Evolutionary conservation across 352 stramenopile species (phyloP), one percentile per base, ranked within the genome.

Genomic region (Pythium phragmitis): DNA sequence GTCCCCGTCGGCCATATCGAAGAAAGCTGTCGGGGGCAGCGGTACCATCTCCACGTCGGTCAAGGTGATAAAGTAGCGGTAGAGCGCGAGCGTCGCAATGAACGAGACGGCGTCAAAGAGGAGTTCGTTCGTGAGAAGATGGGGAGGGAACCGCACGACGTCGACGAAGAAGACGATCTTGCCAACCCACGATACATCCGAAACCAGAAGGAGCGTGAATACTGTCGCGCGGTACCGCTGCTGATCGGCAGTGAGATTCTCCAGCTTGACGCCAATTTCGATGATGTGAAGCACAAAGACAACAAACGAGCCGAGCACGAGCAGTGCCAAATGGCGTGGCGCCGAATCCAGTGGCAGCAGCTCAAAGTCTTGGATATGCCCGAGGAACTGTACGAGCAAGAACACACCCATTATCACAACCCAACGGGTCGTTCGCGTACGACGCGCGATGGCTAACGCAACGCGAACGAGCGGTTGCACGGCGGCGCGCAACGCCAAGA

Each of bases 1-100:
- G 42, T 84, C 73, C 14, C 75, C 82, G 7, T 73, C 79, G 2
- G 69, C 76, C 9, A 70, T 73, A 13, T 78, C 80, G 49, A 93
- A 93, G 66, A 91, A 90, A n/a, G 85, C 85, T 1, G 74, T 85
- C 19, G 85, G 85, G 4, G 85, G 85, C 33, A 89, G 65, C 9
- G 85, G 85, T 34, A 82, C 57, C 85, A 92, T 94, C 19, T 73
- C 65, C 14, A 77, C 72, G 34, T 89, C 70, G 26, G 74, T 80
- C 26, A 86, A 46, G 28, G 69, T 74, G 51, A 79, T 69, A 36
- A 79, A 55, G 55, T 87, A 88, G 14, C 68, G 69, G 17, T 75
- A 72, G 12, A 86, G 28, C 13, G 60, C 72, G 34, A 91, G 67
- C 36, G 84, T 53, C 7, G 62, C 5, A 16, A 88, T 49, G 45